Base-by-base conservation (phyloP, 192 early-diverging fungal species). In the Linnemannia hyalina region DNA sequence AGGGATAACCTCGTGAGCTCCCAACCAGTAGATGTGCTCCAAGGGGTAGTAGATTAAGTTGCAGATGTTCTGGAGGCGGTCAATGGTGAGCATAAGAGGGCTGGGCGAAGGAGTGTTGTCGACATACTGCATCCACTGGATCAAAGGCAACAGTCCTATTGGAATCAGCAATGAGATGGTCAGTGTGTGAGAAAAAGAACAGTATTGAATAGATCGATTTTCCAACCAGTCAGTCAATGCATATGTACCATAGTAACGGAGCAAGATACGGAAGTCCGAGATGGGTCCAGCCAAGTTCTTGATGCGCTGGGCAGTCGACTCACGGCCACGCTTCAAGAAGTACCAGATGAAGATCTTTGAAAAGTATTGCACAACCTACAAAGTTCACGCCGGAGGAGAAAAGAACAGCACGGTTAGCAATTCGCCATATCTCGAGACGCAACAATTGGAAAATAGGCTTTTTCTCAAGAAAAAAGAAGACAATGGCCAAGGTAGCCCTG, bases 11-110 rank as follows among this genome's bases (percentile, higher is more conserved):
- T 95, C 91, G 80, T 99, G 97, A 35, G 93, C 91, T 10, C 93
- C 96, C 70, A 99, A 91, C 96, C 97, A 99, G 92, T 97, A 99
- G 47, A 93, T 90, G 87, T 99, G 98, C 85, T 99, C 98, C 41
- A 99, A 92, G 36, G 98, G 98, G 80, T 99, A 99, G 91, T 99
- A 99, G 83, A 92, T 87, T 47, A 97, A 80, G 69, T 96, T 96
- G 74, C 90, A 89, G 70, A 96, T 87, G 80, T 99, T 99, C 89
- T 98, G 96, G n/a, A 96, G 80, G 32, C 98, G 95, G 83, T 94
- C 94, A 6, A 98, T 88, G 73, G 92, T 81, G 29, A 95, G 90
- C 42, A 95, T 88, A 6, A 91, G 75, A 18, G 89, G 88, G 3
- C 94, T 93, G 49, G 93, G 88, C 15, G 96, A 89, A 55, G 95